Conservation (phyloP, 2,329 filamentous ascomycete genomes). For the Sporothrix luriei region DNA sequence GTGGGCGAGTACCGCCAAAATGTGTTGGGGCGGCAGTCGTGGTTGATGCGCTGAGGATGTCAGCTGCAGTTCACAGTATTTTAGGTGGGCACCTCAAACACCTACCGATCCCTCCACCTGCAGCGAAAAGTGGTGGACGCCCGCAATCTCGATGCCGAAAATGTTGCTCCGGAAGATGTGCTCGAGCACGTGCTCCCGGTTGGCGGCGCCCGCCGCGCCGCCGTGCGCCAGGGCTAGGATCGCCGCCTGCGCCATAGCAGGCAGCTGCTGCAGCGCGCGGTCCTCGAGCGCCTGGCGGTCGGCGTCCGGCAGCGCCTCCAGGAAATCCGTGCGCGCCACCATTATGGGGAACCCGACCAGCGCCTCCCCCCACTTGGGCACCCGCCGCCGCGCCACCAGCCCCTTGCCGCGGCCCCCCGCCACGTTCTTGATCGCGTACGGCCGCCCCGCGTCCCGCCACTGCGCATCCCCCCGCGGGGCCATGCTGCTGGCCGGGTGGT, state of each 20-base stretch:
- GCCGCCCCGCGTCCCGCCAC: background rate
- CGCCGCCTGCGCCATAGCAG: slow-evolving; percentile 30
- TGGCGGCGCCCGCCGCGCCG: slow-evolving; percentile 23
- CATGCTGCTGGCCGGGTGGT: slow-evolving; percentile 33
- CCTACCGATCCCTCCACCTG: slow-evolving; percentile 38
- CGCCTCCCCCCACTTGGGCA: slow-evolving; percentile 35
- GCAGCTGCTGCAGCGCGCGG: slow-evolving; percentile 35
- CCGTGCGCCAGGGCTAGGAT: slow-evolving; percentile 37
- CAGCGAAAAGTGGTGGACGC: slow-evolving; percentile 38
- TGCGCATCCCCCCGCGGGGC: background rate
- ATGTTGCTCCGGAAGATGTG: slow-evolving; percentile 39
- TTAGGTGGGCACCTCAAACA: background rate
- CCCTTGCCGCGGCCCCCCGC: slow-evolving; percentile 37
- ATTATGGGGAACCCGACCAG: slow-evolving; percentile 38
- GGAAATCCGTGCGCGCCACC: slow-evolving; percentile 37
- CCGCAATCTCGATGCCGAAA: slow-evolving; percentile 40
- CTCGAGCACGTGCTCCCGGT: slow-evolving; percentile 33
- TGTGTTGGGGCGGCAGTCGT: slow-evolving; percentile 38
- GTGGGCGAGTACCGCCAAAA: slow-evolving; percentile 38
- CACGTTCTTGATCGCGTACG: slow-evolving; percentile 35
- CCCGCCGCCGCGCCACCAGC: slow-evolving; percentile 35
- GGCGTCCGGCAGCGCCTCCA: slow-evolving; percentile 30
- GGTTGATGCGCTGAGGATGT: slow-evolving; percentile 34
- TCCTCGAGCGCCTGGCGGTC: slow-evolving; percentile 35
- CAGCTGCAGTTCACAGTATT: no score